Base-by-base conservation (phyloP, 768 basidiomycete genomes). In the Russula virescens region DNA sequence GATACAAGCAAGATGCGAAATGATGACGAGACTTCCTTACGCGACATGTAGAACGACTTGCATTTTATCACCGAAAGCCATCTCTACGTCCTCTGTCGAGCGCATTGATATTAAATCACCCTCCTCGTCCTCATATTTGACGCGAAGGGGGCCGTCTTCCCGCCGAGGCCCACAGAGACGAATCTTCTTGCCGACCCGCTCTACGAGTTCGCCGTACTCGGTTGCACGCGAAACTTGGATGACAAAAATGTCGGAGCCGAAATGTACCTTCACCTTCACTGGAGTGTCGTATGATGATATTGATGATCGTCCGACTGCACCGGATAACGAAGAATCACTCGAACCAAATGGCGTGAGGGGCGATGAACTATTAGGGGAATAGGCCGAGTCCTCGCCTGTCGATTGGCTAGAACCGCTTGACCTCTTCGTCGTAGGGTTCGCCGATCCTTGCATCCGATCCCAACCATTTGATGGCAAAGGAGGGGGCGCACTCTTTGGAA, bases 261-360 rank as follows among this genome's bases (percentile, higher is more conserved):
- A 98, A 73, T 91, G 90, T 57, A 98, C 93, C 75, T 96, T 96
- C 71, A 98, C 86, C 72, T 94, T 92, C 47, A 98, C 87, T 13
- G 87, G 82, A 47, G 71, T 64, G 70, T 82, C 84, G 63, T 81
- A 82, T 54, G 82, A 81, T 68, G 78, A 80, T 60, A 74, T 77
- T 60, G 81, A 83, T 66, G 83, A 79, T 66, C 56, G 71, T 19
- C 68, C 78, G 76, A 71, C 65, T 47, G 83, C 74, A 50, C 82
- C 84, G 46, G 79, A 80, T 55, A 92, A 73, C 10, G 89, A 91
- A 28, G 88, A 88, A 66, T 93, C 91, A 74, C 86, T 91, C 45
- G 91, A 92, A n/a, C 90, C 91, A 71, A 88, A 93, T 19, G 91
- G 91, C 26, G 91, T 93, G 70, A 92, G 84, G 0, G 91, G 91